Base-by-base conservation (phyloP, 371 early-diverging fungal genomes). In the Entomophthora muscae region DNA sequence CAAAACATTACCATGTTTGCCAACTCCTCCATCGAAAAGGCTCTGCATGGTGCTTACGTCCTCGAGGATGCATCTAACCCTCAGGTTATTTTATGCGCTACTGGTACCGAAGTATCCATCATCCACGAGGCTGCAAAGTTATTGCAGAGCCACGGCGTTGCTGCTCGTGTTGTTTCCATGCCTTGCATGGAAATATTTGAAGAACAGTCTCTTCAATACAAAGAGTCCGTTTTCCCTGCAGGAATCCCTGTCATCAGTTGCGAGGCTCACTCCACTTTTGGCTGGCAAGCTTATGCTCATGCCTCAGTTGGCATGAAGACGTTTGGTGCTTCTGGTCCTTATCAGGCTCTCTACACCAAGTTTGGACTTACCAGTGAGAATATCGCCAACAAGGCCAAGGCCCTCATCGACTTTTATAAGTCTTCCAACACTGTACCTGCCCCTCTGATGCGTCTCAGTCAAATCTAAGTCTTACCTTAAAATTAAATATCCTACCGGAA, bases 71-170 rank as follows among this genome's bases (percentile, higher is more conserved):
- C 74, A 55, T 74, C 78, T 10, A 71, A 74, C 13, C 78, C 79
- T 1, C 73, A 87, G 53, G 74, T 95, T 63, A 79, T 83, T 51
- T 74, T 99, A 28, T 79, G 90, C 10, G 94, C 86, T 42, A 95
- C 98, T 22, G 99, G 99, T 53, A 94, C 98, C 22, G 99, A 99
- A 76, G 89, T 94, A 3, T 81, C 83, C 59, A 79, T 98, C 55
- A 84, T 86, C 63, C 84, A 95, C 24, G 89, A 92, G 32, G 80
- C 93, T 12, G 90, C 91, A 61, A 78, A 87, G 67, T 66, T 75
- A 52, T 76, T 97, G 31, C 72, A 73, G 31, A 73, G 77, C 31
- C 71, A 78, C 61, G 72, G 82, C 26, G 69, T 83, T 68, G 70
- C 72, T 27, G 82, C 86, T 29, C 88, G 91, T 64, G 84, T 98